Evolutionary conservation across 2,329 filamentous ascomycete genomes (phyloP).

Genomic region (Stemphylium vesicarium): DNA sequence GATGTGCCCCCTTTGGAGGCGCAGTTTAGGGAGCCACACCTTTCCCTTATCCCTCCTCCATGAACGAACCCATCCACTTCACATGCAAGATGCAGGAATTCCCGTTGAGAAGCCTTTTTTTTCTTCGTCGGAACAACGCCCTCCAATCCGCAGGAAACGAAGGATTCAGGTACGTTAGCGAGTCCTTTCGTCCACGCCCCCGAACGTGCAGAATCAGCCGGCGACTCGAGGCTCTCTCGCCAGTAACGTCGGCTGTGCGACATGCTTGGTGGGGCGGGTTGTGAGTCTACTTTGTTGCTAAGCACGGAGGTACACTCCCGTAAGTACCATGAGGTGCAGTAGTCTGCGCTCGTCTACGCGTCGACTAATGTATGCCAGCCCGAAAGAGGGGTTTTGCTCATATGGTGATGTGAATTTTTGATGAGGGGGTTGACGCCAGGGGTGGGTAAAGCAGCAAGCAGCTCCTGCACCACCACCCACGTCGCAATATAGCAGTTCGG

Average conservation of each 20-base stretch:
- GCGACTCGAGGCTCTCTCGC: conserved; percentile 19
- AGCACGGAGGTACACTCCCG: conserved; percentile 27
- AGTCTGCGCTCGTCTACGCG: conserved; percentile 22
- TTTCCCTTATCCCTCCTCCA: too few species aligned
- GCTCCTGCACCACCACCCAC: too few species aligned
- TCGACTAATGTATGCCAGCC: conserved; percentile 38
- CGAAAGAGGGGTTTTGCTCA: conserved; percentile 22
- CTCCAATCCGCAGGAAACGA: neutral
- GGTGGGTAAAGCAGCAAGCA: neutral
- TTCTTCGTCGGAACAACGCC: neutral
- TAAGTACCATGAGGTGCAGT: conserved; percentile 32
- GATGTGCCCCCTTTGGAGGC: too few species aligned
- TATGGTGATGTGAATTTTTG: conserved; percentile 9
- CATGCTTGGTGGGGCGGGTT: conserved; percentile 9
- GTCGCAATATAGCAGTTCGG: too few species aligned
- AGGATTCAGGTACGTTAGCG: conserved; percentile 6
- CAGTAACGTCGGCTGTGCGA: conserved; percentile 25
- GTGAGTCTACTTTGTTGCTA: conserved; percentile 17
- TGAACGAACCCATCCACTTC: too few species aligned
- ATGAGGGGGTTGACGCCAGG: conserved; percentile 5
- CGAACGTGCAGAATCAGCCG: conserved; percentile 25
- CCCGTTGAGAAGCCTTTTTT: neutral
- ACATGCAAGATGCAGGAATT: neutral
- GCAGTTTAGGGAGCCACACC: too few species aligned
- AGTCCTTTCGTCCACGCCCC: neutral